Conservation (phyloP, 176 grass and related monocot species). For the Hsuehochloa calcarea region DNA sequence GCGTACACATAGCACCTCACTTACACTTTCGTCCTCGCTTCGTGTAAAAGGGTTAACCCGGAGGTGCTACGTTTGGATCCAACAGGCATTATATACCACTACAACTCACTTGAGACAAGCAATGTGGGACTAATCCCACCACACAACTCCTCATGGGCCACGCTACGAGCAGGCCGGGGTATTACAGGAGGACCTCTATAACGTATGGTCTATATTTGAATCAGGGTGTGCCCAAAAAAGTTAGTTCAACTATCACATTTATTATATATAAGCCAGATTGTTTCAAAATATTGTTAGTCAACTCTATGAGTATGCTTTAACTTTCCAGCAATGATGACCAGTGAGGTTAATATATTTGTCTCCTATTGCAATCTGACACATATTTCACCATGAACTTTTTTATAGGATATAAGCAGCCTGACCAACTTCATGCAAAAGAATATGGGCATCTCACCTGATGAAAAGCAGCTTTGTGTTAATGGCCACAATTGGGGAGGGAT, state of each 20-base stretch:
- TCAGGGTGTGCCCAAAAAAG: neutral
- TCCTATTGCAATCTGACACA: constrained; percentile 3
- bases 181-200: too few species aligned
- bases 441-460: constrained; percentile 71
- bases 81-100: too few species aligned
- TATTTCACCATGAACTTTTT: constrained; percentile 24
- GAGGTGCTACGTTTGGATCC: too few species aligned
- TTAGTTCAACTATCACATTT: constrained; percentile 10
- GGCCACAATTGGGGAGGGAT: constrained; percentile 84
- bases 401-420: constrained; percentile 82
- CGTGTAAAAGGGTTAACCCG: too few species aligned
- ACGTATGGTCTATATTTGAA: too few species aligned
- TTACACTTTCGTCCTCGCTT: too few species aligned
- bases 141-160: too few species aligned
- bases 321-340: neutral
- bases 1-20: too few species aligned
- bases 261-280: neutral
- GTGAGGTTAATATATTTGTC: constrained; percentile 27
- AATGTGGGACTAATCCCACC: too few species aligned
- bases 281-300: neutral
- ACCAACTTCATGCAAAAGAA: constrained; percentile 84
- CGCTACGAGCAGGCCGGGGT: too few species aligned
- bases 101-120: too few species aligned
- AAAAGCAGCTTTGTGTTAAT: constrained; percentile 86
- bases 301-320: constrained; percentile 14